Percentiles rank a stretch among this genome's conserved stretches.
phyloP scores from a whole-genome alignment of 139 green algal species.

The Tetratostichococcus sp. region DNA sequence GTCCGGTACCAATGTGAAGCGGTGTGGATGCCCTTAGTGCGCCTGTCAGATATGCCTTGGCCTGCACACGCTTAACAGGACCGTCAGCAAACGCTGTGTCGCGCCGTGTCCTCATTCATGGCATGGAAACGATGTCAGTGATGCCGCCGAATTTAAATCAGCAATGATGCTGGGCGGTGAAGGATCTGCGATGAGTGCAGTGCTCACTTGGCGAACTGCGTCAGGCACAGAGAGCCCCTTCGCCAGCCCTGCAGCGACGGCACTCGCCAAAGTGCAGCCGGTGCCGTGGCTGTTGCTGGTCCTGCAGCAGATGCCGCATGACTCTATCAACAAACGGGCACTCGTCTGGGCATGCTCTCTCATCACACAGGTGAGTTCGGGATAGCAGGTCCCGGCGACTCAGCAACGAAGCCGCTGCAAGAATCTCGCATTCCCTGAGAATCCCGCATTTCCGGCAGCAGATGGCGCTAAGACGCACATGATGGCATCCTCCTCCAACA shows the following conservation, averaged over 20 bases:
- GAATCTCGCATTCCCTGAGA: too few relatives aligned
- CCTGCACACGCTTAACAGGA: slow-evolving; percentile 8
- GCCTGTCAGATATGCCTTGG: slow-evolving; percentile 65
- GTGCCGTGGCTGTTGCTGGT: slow-evolving; percentile 91
- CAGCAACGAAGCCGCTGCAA: background rate
- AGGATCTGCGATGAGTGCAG: too few relatives aligned
- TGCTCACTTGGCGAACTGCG: slow-evolving; percentile 42
- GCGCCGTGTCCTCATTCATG: too few relatives aligned
- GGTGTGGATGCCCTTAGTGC: slow-evolving; percentile 45
- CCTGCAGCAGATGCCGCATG: too few relatives aligned
- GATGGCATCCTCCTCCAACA: slow-evolving; percentile 45
- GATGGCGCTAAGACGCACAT: background rate
- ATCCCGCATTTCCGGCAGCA: background rate
- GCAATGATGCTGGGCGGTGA: too few relatives aligned
- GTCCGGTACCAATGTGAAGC: slow-evolving; percentile 63
- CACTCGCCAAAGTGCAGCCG: slow-evolving; percentile 86
- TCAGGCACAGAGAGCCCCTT: slow-evolving; percentile 46
- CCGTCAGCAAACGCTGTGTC: too few relatives aligned
- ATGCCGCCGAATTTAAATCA: too few relatives aligned
- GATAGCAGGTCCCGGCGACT: too few relatives aligned
- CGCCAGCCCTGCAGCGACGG: slow-evolving; percentile 85
- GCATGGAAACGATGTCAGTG: too few relatives aligned
- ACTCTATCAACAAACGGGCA: too few relatives aligned
- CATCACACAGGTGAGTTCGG: too few relatives aligned
- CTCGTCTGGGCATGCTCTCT: too few relatives aligned